Conservation (phyloP, 2,329 filamentous ascomycete genomes). For the Claviceps lovelessii region DNA sequence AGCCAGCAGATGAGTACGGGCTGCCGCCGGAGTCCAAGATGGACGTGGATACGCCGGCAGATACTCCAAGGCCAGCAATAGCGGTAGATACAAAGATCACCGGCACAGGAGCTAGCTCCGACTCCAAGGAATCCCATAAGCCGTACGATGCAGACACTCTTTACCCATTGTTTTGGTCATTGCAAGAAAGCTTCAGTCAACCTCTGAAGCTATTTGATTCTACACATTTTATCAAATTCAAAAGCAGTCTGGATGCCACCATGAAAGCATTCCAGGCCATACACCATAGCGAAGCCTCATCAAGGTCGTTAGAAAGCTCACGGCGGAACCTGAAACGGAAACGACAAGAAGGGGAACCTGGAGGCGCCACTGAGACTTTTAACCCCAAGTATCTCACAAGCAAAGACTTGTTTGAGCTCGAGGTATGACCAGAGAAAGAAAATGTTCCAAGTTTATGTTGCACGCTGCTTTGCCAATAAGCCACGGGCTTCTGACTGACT, state of each 20-base stretch:
- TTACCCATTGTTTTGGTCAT: slow-evolving; percentile 86
- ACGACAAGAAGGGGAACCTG: slow-evolving; percentile 37
- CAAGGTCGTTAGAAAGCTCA: slow-evolving; percentile 46
- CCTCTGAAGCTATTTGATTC: slow-evolving; percentile 69
- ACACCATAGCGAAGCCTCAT: slow-evolving; percentile 32
- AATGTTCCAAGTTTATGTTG: background rate
- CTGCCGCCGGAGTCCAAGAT: slow-evolving; percentile 26
- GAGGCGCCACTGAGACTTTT: slow-evolving; percentile 41
- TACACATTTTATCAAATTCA: slow-evolving; percentile 65
- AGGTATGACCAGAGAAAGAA: slow-evolving; percentile 37
- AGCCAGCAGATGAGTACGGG: slow-evolving; percentile 20
- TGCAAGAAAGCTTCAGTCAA: slow-evolving; percentile 85
- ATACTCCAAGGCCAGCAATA: slow-evolving; percentile 14
- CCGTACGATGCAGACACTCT: slow-evolving; percentile 53
- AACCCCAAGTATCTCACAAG: slow-evolving; percentile 99
- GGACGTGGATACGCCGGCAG: slow-evolving; percentile 47
- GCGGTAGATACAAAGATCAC: slow-evolving; percentile 8
- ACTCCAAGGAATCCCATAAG: slow-evolving; percentile 33
- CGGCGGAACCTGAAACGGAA: slow-evolving; percentile 60
- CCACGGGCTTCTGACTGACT: background rate
- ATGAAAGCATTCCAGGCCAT: slow-evolving; percentile 40
- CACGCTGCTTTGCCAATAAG: background rate
- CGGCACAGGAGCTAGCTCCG: slow-evolving; percentile 27
- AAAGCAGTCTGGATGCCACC: slow-evolving; percentile 55
- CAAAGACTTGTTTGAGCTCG: slow-evolving; percentile 85